Conservation (phyloP, 108 stramenopile species). For the Skeletonema potamos region DNA sequence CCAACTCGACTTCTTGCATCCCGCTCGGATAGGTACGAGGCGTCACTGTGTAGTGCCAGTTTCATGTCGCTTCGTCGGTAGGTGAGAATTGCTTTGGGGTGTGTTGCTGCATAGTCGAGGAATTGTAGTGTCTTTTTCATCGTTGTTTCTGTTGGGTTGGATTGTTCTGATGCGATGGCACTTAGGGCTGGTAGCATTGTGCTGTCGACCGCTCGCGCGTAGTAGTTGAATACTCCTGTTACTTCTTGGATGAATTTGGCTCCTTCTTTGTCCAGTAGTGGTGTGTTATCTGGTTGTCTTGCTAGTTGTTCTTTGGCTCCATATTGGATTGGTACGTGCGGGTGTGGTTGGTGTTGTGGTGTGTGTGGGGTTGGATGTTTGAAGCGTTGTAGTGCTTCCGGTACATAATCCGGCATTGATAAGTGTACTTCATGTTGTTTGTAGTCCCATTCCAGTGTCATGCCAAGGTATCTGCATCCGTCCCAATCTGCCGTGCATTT, state of each 20-base stretch:
- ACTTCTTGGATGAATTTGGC: conserved; percentile 38
- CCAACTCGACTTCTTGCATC: conserved; percentile 29
- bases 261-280: conserved; percentile 2
- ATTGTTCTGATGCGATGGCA: conserved; percentile 27
- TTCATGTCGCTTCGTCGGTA: conserved; percentile 38
- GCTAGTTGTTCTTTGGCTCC: conserved; percentile 34
- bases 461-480: conserved; percentile 28
- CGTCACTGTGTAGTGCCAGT: conserved; percentile 23
- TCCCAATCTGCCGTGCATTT: conserved; percentile 17
- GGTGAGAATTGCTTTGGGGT: conserved; percentile 36
- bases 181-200: conserved; percentile 35
- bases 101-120: conserved; percentile 45
- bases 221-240: conserved; percentile 39
- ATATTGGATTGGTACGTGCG: conserved; percentile 15
- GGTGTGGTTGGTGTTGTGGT: conserved; percentile 39
- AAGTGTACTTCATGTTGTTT: conserved; percentile 13
- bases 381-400: conserved; percentile 31
- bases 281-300: conserved; percentile 8
- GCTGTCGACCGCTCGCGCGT: conserved; percentile 42
- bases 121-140: conserved; percentile 9
- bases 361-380: conserved; percentile 22
- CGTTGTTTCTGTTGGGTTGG: conserved; percentile 10
- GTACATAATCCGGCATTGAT: conserved; percentile 57
- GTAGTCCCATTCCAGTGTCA: conserved; percentile 51
- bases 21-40: conserved; percentile 33